phyloP scores from a whole-genome alignment of 139 green algal species.

The Nannochloris sp. region DNA sequence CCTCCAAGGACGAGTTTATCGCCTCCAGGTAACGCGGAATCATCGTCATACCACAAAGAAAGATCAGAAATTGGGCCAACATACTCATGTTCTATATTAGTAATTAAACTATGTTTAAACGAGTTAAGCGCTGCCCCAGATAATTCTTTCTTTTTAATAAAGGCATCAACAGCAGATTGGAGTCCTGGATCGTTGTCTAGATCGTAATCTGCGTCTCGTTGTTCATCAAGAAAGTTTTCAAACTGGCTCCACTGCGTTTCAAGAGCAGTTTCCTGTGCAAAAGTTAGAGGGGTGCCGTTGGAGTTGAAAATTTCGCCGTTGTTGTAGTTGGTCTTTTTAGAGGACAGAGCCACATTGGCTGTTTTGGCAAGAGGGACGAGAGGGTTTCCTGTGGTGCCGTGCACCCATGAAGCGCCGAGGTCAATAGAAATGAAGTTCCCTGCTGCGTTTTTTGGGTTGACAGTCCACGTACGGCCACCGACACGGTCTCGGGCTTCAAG shows the following conservation, averaged over 20 bases:
- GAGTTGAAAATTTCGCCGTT: background rate
- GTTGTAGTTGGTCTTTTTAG: background rate
- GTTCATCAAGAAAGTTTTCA: background rate
- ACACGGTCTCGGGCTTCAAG: background rate
- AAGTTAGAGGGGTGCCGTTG: background rate
- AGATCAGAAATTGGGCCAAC: background rate
- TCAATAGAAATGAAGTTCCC: background rate
- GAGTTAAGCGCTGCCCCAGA: background rate
- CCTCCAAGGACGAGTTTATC: slow-evolving; percentile 10
- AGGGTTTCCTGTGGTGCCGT: background rate
- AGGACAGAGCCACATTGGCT: background rate
- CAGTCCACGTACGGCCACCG: background rate
- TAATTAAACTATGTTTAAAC: background rate
- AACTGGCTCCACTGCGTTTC: background rate
- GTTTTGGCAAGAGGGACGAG: background rate
- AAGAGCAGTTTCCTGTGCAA: background rate
- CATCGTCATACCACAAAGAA: slow-evolving; percentile 3
- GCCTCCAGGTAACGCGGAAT: background rate
- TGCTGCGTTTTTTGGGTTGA: too few species aligned
- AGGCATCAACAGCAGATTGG: background rate
- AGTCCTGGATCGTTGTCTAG: background rate
- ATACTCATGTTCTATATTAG: slow-evolving; percentile 18
- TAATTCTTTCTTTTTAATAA: background rate
- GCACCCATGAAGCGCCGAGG: slow-evolving; percentile 10
- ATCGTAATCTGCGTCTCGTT: background rate